Conservation (phyloP, 2,329 filamentous ascomycete genomes). For the Aschersonia sp. region DNA sequence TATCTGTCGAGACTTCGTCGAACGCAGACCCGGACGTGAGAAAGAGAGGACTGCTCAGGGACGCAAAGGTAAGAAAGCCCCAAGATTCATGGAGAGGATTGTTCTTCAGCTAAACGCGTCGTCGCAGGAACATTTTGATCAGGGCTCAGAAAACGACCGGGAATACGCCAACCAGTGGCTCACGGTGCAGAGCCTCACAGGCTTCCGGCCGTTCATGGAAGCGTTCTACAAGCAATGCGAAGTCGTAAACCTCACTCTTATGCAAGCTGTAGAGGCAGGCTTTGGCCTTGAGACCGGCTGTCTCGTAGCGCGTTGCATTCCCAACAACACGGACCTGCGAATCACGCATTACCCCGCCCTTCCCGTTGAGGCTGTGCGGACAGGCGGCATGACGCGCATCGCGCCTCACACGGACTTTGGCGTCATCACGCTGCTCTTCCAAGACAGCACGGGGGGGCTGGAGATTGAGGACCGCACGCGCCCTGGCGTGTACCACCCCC, state of each 20-base stretch:
- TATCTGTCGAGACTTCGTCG: background rate
- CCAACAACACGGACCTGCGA: constrained; percentile 43
- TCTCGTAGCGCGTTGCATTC: constrained; percentile 50
- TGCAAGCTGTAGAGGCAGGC: constrained; percentile 63
- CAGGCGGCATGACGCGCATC: constrained; percentile 8
- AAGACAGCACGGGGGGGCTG: constrained; percentile 14
- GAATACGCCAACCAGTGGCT: constrained; percentile 15
- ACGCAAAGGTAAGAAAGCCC: constrained; percentile 5
- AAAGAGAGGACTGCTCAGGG: constrained; percentile 10
- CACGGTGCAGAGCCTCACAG: constrained; percentile 10
- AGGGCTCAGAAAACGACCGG: constrained; percentile 17
- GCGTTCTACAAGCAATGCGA: constrained; percentile 59
- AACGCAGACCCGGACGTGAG: constrained; percentile 1
- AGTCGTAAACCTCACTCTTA: constrained; percentile 54
- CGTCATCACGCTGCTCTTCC: constrained; percentile 17
- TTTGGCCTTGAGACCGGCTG: constrained; percentile 52
- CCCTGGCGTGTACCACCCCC: constrained; percentile 10
- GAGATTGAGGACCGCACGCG: constrained; percentile 14
- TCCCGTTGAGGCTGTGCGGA: constrained; percentile 13
- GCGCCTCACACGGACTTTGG: constrained; percentile 16
- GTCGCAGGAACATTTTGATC: constrained; percentile 22
- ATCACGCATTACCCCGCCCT: constrained; percentile 37
- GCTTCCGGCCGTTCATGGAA: constrained; percentile 17
- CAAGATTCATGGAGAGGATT: background rate
- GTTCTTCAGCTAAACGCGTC: background rate